These are phyloP conservation scores for Westerdykella ornata DNA, from an alignment of 2,329 filamentous ascomycete genomes.

Conservation along the genomic window DNA sequence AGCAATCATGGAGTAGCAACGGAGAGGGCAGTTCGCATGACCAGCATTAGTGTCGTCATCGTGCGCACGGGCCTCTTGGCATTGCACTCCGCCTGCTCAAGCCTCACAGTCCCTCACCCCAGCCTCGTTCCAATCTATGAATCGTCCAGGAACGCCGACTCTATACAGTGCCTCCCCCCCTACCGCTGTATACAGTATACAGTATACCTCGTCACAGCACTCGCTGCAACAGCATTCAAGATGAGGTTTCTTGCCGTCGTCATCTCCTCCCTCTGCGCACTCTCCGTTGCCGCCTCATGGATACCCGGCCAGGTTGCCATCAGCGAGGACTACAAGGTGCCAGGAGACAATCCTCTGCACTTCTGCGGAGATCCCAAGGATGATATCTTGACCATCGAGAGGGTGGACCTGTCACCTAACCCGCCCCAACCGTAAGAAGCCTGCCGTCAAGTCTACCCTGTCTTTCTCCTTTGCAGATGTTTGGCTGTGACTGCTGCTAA, in stretches of 20 bases:
- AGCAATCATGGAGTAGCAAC: neutral
- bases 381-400: constrained; percentile 69
- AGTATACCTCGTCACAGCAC: no score
- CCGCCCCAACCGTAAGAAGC: constrained; percentile 72
- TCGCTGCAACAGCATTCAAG: constrained; percentile 1
- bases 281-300: constrained; percentile 41
- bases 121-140: neutral
- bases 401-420: constrained; percentile 77
- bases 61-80: no score
- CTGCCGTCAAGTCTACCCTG: neutral
- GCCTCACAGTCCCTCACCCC: neutral
- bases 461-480: neutral
- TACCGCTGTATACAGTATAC: no score
- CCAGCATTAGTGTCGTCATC: neutral
- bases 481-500: neutral
- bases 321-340: constrained; percentile 56
- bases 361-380: constrained; percentile 65
- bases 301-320: constrained; percentile 45
- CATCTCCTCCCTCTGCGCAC: constrained; percentile 40
- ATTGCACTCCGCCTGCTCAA: neutral
- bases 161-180: no score
- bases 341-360: constrained; percentile 77
- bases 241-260: constrained; percentile 37
- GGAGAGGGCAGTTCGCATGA: neutral
- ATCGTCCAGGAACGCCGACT: neutral